Evolutionary conservation across 23 red algal genomes (phyloP).

Genomic region (Gracilariopsis chorda): DNA sequence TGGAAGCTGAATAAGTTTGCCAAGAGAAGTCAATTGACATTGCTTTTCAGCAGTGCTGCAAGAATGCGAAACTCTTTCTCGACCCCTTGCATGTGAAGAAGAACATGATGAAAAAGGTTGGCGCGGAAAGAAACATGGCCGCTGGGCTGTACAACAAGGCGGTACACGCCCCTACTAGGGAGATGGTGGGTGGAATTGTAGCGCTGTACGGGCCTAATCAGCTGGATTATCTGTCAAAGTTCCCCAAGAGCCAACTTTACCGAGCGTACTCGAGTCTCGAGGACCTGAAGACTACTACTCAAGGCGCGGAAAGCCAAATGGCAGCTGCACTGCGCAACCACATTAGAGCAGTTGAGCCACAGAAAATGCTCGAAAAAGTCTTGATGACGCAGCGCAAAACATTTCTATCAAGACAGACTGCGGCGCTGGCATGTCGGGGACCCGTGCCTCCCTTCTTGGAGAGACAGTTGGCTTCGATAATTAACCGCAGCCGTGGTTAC

Average conservation of each 20-base stretch:
- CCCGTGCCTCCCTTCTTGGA: not conserved
- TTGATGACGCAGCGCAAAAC: not conserved
- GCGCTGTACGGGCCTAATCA: not conserved
- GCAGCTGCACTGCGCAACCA: not conserved
- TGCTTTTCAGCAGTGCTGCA: not conserved
- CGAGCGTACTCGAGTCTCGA: not conserved
- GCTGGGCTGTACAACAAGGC: not conserved
- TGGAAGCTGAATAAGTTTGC: constrained; percentile 21
- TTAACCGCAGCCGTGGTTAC: not conserved
- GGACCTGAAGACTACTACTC: not conserved
- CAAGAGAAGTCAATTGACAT: not conserved
- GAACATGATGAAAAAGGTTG: no score
- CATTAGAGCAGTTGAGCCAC: not conserved
- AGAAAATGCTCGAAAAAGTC: not conserved
- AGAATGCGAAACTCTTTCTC: not conserved
- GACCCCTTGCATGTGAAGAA: not conserved
- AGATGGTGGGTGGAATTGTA: not conserved
- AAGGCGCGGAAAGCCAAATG: constrained; percentile 4
- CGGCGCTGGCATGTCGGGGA: not conserved
- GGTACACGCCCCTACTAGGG: not conserved
- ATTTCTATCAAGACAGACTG: not conserved
- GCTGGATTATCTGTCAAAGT: not conserved
- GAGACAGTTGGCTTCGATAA: not conserved
- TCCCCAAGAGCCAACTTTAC: not conserved
- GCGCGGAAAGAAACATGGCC: no score